Evolutionary conservation across 2,329 filamentous ascomycete species (phyloP), one percentile per base, ranked within the genome.

Genomic region (Penicillium sp.): DNA sequence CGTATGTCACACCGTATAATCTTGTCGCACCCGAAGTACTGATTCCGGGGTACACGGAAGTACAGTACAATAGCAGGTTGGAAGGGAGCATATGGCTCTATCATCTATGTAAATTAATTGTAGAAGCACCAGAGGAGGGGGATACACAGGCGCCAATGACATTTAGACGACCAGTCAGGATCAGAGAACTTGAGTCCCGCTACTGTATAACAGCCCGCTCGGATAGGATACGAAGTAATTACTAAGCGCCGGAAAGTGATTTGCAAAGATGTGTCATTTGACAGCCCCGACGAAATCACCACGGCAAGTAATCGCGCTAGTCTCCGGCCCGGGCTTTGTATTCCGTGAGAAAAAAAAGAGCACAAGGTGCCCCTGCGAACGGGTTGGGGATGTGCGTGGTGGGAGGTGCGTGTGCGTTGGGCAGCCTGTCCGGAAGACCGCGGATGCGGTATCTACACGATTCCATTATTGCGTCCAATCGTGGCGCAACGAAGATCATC

Each of bases 351-450:
- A 19, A 16, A 22, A 22, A 43, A 24, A 11, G 47, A 37, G 33
- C 35, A 51, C 49, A 10, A 51, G 40, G 19, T 43, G 36, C 31
- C 7, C 36, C n/a, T 35, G 36, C 36, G 39, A 33, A 52, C 47
- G 16, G 51, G 22, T 36, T 55, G 19, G 18, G 33, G 31, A 46
- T 18, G 58, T 60, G 56, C 52, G 63, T 61, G 60, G 44, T 19
- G 37, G 5, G 47, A 50, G 54, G 64, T 65, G 64, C 64, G 64
- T 66, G 64, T 59, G 43, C 31, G 16, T 62, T 62, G 37, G 49
- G 11, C 10, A 24, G 59, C 14, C 37, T 54, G 43, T 49, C 49
- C 63, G 63, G 63, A 66, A 62, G 61, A 22, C 44, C 56, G 60
- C 63, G 63, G 63, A 65, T 63, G 50, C 55, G 31, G 31, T 31